These are phyloP conservation scores for Xylaria longipes DNA, from an alignment of 495 filamentous ascomycete species.

Conservation along the genomic window DNA sequence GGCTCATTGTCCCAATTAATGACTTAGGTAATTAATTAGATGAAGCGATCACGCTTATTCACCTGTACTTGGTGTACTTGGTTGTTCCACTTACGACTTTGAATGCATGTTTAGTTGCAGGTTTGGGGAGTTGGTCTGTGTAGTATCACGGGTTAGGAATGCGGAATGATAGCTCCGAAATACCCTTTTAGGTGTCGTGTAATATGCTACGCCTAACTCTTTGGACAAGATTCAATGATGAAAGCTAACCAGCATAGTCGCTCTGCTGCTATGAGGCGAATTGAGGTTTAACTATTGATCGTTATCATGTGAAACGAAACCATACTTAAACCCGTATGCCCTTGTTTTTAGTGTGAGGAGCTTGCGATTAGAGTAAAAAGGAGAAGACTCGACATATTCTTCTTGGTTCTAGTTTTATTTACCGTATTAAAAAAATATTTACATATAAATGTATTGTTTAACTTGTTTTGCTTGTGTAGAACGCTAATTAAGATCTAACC, in stretches of 20 bases:
- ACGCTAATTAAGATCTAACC: no score
- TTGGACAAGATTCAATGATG: not conserved
- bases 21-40: not conserved
- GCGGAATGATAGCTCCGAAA: conserved; percentile 13
- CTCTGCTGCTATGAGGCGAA: not conserved
- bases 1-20: not conserved
- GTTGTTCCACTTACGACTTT: not conserved
- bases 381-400: no score
- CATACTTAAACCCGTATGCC: not conserved
- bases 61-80: not conserved
- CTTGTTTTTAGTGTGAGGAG: no score
- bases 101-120: not conserved
- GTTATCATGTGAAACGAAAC: not conserved
- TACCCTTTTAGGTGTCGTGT: conserved; percentile 13
- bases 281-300: not conserved
- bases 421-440: no score
- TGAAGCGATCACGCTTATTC: not conserved
- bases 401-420: no score
- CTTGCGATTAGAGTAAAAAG: no score
- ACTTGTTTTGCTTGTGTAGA: no score
- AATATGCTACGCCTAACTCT: not conserved
- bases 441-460: no score
- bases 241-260: not conserved
- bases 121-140: not conserved
- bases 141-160: not conserved